These are phyloP conservation scores for Cryptococcus jaspeensis DNA, from an alignment of 1,284 basidiomycete genomes.

Conservation along the genomic window DNA sequence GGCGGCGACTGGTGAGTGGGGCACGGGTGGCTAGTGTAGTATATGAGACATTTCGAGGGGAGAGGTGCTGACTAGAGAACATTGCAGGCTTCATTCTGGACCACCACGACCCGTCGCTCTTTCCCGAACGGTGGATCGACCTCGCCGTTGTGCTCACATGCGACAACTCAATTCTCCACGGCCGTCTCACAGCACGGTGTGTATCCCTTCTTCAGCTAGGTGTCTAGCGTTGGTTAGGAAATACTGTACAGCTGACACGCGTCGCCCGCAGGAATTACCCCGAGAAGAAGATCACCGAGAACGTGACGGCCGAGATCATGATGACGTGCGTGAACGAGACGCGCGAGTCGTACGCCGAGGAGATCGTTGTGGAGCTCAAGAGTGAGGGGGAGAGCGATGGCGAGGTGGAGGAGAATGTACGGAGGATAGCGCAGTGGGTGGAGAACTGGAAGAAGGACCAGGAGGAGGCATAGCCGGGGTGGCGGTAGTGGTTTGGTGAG, in stretches of 20 bases:
- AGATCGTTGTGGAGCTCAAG: conserved; percentile 82
- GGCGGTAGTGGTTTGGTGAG: neutral
- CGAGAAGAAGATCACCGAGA: conserved; percentile 93
- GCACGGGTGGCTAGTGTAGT: neutral
- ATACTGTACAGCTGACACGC: neutral
- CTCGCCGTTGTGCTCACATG: conserved; percentile 92
- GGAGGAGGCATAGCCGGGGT: conserved; percentile 13
- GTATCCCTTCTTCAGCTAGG: conserved; percentile 31
- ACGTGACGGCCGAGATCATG: conserved; percentile 99
- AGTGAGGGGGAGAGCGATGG: conserved; percentile 67
- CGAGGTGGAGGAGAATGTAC: conserved; percentile 81
- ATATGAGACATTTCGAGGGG: neutral
- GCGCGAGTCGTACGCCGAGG: conserved; percentile 73
- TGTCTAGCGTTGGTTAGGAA: neutral
- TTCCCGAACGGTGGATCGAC: conserved; percentile 96
- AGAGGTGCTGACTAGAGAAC: neutral
- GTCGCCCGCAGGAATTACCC: conserved; percentile 69
- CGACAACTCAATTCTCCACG: conserved; percentile 86
- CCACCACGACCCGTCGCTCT: conserved; percentile 94
- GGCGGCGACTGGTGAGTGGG: conserved; percentile 41
- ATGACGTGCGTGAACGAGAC: conserved; percentile 87
- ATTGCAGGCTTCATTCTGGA: conserved; percentile 80
- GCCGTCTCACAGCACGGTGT: conserved; percentile 86
- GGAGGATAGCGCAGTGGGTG: conserved; percentile 82
- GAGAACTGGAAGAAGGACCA: conserved; percentile 60